Base-by-base conservation (phyloP, 2,329 filamentous ascomycete genomes). In the Aspergillus ustus region DNA sequence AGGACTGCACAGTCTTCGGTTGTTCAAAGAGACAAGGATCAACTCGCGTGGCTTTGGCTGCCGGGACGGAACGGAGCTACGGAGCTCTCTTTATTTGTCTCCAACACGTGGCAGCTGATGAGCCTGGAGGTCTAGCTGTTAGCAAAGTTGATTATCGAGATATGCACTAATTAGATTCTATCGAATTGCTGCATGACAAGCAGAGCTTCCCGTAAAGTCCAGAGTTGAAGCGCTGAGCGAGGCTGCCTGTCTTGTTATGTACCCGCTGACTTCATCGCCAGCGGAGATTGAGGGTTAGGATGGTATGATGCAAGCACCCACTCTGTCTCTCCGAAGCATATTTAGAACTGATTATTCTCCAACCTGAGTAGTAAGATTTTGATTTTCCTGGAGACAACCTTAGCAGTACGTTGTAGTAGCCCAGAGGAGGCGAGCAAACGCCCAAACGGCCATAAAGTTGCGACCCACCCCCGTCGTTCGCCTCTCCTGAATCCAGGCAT, bases 21-120 rank as follows among this genome's bases (percentile, higher is more conserved):
- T 34, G 31, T 34, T 31, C 6, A 31, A 31, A 31, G 19, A 9
- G 49, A 49, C 45, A 60, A 34, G 48, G 59, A 54, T 57, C 53
- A 60, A 29, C 57, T 63, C 61, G 59, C 61, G 63, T 63, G 57
- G 59, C 56, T 55, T 43, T 51, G 43, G 22, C 4, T 54, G 52
- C 46, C 43, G 52, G 50, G 46, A 34, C 61, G 52, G 52, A 20
- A 60, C 51, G 50, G 54, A n/a, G n/a, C n/a, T n/a, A n/a, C n/a
- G n/a, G 25, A 49, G 45, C 44, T n/a, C 43, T n/a, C 20, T 54
- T 55, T 22, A 34, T 34, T 48, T 59, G 52, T 53, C 31, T 25
- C 46, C 45, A 19, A 57, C 62, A 64, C 62, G 62, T 64, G 62
- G 62, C 60, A 45, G 22, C 20, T 43, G 53, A 55, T 34, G 45